Conservation (phyloP, 345 rosid species). For the Aquilaria yunnanensis region DNA sequence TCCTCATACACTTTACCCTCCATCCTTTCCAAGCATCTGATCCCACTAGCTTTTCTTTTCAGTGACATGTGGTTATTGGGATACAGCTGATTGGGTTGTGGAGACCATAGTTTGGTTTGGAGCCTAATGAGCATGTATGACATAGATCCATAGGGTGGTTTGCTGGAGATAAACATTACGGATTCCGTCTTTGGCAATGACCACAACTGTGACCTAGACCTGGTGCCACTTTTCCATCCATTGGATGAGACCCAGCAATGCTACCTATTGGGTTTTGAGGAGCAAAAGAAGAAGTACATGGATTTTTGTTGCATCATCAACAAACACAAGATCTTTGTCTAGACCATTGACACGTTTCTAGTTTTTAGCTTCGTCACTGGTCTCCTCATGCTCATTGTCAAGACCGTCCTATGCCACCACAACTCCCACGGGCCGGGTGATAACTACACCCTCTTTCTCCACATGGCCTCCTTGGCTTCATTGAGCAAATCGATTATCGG, state of each 20-base stretch:
- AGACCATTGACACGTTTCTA: constrained; percentile 74
- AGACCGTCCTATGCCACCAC: constrained; percentile 75
- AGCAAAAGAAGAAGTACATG: constrained; percentile 90
- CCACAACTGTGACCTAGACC: constrained; percentile 76
- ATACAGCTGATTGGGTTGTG: too few species aligned
- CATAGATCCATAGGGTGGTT: constrained; percentile 97
- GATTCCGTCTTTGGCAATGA: constrained; percentile 98
- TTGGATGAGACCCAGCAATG: constrained; percentile 98
- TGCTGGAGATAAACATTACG: constrained; percentile 80
- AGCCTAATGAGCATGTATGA: constrained; percentile 63
- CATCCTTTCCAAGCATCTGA: background rate
- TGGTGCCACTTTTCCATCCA: constrained; percentile 73
- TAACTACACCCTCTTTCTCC: constrained; percentile 86
- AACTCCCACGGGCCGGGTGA: constrained; percentile 50
- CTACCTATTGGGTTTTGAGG: constrained; percentile 87
- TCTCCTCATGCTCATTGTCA: constrained; percentile 67
- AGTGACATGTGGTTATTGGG: background rate
- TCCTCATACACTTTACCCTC: too few species aligned
- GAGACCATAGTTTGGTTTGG: constrained; percentile 33
- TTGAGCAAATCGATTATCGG: constrained; percentile 75
- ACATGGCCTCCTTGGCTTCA: constrained; percentile 62
- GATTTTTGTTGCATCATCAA: constrained; percentile 95
- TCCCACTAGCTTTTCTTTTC: background rate
- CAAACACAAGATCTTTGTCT: constrained; percentile 88
- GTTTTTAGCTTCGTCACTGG: constrained; percentile 60